Evolutionary conservation across 108 stramenopile species (phyloP), one percentile per base, ranked within the genome.

Genomic region (Chaetoceros muelleri): DNA sequence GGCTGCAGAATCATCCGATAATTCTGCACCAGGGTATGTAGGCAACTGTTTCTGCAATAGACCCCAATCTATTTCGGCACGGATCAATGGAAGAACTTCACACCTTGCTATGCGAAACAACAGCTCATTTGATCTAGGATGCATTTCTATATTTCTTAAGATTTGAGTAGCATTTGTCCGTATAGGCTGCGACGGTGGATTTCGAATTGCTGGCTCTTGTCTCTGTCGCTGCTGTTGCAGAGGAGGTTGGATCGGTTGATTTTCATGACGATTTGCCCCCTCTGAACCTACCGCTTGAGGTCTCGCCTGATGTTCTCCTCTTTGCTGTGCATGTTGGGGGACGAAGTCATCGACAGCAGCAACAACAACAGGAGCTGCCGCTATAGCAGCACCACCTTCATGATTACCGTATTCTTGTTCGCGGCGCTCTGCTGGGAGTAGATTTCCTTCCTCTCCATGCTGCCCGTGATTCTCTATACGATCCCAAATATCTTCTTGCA

Each of bases 1-100:
- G 62, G 52, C 65, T 58, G 17, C 68, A 44, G 24, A 69, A 54
- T 27, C 57, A 58, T 53, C 68, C 28, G 1, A 69, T 59, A 21
- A 34, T 25, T 52, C 50, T 13, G 20, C 1, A 1, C 23, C 50
- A 24, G 50, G 50, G 24, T 52, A 52, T 1, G 50, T 13, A 1
- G 3, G 50, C 25, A 52, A 23, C 25, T 52, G 50, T 52, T 20
- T 22, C 21, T 24, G 18, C 3, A 52, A 25, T 24, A 52, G 25
- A 2, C 24, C 24, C 50, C 50, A 52, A 23, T 52, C 50, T 24
- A 52, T 52, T 25, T 52, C 50, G 24, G 50, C 50, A 24, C 50
- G 20, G 18, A 52, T 25, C 21, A 52, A 24, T 22, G 50, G 50
- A 24, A 25, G 50, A 3, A 25, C 17, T 52, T 52, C 50, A 52